Percentiles rank a stretch among this genome's conserved stretches.
Evolutionary conservation across 2,329 filamentous ascomycete genomes (phyloP).

Genomic region (Aspergillus novoparasiticus): DNA sequence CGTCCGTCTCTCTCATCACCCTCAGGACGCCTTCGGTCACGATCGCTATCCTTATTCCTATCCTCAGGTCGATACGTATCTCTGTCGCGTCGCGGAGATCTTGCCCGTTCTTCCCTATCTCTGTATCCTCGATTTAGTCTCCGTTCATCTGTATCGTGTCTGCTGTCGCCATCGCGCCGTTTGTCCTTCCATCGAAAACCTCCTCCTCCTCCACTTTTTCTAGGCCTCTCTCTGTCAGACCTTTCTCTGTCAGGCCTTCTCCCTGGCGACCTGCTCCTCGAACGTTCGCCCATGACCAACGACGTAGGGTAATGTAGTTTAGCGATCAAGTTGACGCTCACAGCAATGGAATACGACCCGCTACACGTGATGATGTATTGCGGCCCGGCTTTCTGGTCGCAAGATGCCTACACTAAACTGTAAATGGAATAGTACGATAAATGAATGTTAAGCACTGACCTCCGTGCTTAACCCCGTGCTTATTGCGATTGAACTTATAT

Average conservation of each 20-base stretch:
- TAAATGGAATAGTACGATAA: slow-evolving; percentile 10
- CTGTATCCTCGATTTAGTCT: slow-evolving; percentile 55
- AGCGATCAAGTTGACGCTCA: slow-evolving; percentile 21
- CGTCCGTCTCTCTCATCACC: slow-evolving; percentile 30
- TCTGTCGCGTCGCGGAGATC: slow-evolving; percentile 43
- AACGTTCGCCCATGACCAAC: slow-evolving; percentile 37
- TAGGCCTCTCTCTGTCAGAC: slow-evolving; percentile 37
- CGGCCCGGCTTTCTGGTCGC: slow-evolving; percentile 9
- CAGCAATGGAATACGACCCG: slow-evolving; percentile 19
- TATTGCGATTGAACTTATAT: neutral
- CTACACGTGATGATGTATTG: slow-evolving; percentile 30
- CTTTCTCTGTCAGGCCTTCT: slow-evolving; percentile 30
- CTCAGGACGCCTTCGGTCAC: slow-evolving; percentile 27
- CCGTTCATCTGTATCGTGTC: slow-evolving; percentile 46
- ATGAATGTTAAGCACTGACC: neutral
- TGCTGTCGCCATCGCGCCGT: slow-evolving; percentile 51
- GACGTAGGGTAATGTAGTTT: slow-evolving; percentile 14
- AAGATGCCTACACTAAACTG: slow-evolving; percentile 5
- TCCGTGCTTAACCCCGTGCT: neutral
- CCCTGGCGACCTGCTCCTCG: slow-evolving; percentile 48
- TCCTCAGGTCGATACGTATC: slow-evolving; percentile 30
- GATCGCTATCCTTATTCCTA: slow-evolving; percentile 19
- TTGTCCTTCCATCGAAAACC: slow-evolving; percentile 55
- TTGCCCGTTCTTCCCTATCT: slow-evolving; percentile 32
- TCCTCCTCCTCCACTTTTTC: slow-evolving; percentile 39